phyloP scores from a whole-genome alignment of 2,329 filamentous ascomycete species.

The Cryphonectria nitschkei region DNA sequence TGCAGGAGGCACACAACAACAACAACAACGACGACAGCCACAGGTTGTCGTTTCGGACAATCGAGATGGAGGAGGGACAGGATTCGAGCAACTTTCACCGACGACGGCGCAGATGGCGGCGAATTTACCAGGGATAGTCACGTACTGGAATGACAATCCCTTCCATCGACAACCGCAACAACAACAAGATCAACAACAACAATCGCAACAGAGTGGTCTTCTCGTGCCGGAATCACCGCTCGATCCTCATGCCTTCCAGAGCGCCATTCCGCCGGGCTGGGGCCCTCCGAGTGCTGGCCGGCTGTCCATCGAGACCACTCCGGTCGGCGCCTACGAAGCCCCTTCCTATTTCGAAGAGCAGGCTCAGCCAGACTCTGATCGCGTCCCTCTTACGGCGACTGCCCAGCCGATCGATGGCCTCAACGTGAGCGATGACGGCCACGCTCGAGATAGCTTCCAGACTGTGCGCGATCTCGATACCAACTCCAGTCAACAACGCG shows the following conservation, averaged over 20 bases:
- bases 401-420: conserved; percentile 59
- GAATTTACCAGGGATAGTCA: conserved; percentile 50
- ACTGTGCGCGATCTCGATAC: conserved; percentile 60
- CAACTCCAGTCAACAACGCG: conserved; percentile 53
- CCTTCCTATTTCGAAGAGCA: conserved; percentile 31
- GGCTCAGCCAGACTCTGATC: conserved; percentile 59
- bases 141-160: conserved; percentile 55
- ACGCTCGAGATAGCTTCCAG: conserved; percentile 59
- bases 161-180: conserved; percentile 39
- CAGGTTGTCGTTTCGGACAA: conserved; percentile 8
- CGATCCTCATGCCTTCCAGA: conserved; percentile 56
- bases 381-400: conserved; percentile 58
- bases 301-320: conserved; percentile 32
- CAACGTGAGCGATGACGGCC: conserved; percentile 42
- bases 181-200: conserved; percentile 1
- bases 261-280: conserved; percentile 56
- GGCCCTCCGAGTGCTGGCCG: conserved; percentile 31
- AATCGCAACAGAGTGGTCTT: conserved; percentile 34
- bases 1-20: conserved; percentile 13
- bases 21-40: neutral
- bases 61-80: conserved; percentile 16
- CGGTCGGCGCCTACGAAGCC: conserved; percentile 31
- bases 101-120: conserved; percentile 39
- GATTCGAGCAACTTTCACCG: conserved; percentile 31
- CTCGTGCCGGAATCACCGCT: conserved; percentile 53